Percentiles rank a stretch among this genome's conserved stretches.
phyloP scores from a whole-genome alignment of 2,329 filamentous ascomycete species.

The Neoarthrinium moseri region DNA sequence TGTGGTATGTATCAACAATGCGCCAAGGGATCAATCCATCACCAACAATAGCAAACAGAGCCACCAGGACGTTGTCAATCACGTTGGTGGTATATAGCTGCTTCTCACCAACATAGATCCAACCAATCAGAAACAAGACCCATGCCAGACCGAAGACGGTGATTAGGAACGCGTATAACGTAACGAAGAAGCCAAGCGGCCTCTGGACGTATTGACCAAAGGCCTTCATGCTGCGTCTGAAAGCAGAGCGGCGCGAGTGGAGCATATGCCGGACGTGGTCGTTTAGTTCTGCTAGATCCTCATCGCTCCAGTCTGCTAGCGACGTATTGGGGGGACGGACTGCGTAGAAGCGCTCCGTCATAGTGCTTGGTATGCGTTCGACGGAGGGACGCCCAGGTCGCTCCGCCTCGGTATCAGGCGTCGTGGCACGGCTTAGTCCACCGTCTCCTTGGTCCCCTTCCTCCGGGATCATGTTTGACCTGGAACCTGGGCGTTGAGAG shows the following conservation, averaged over 20 bases:
- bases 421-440: constrained; percentile 15
- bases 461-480: neutral
- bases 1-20: constrained; percentile 81
- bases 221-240: constrained; percentile 76
- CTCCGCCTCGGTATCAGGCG: constrained; percentile 21
- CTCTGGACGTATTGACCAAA: constrained; percentile 77
- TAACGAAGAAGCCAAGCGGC: constrained; percentile 80
- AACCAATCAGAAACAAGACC: constrained; percentile 89
- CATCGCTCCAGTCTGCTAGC: constrained; percentile 71
- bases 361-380: constrained; percentile 48
- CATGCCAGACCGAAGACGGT: constrained; percentile 83
- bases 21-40: constrained; percentile 74
- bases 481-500: neutral
- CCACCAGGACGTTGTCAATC: constrained; percentile 70
- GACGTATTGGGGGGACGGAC: constrained; percentile 73
- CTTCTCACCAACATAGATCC: constrained; percentile 77
- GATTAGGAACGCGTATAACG: constrained; percentile 78
- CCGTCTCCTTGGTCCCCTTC: constrained; percentile 13
- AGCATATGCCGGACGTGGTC: constrained; percentile 87
- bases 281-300: constrained; percentile 56
- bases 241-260: constrained; percentile 75
- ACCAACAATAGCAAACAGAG: constrained; percentile 68
- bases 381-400: constrained; percentile 20
- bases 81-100: constrained; percentile 70
- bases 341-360: constrained; percentile 73